Conservation (phyloP, 495 filamentous ascomycete species). For the Pseudoneurospora amorphoporcata region DNA sequence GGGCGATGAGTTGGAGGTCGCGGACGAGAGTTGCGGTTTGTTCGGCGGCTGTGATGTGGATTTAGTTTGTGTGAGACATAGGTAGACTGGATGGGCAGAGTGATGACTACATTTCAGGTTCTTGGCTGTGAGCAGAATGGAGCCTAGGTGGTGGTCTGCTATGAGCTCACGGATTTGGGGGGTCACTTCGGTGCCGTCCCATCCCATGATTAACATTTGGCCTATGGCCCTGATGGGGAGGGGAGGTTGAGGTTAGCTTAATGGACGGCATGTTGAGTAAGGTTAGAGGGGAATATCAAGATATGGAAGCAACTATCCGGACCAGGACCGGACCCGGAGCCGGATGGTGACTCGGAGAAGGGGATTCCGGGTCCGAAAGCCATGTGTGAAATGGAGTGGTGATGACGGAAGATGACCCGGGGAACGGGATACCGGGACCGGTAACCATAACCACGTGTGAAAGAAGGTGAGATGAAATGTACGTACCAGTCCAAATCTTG, state of each 20-base stretch:
- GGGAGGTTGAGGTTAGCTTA: conserved; percentile 1
- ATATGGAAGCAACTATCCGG: not conserved
- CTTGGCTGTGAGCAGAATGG: conserved; percentile 73
- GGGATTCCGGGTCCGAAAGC: not conserved
- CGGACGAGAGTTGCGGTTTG: conserved; percentile 72
- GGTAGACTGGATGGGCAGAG: not conserved
- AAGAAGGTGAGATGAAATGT: not conserved
- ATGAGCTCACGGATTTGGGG: conserved; percentile 78
- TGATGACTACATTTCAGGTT: conserved; percentile 68
- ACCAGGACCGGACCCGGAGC: conserved; percentile 1
- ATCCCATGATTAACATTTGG: conserved; percentile 93
- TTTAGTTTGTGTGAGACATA: conserved; percentile 6
- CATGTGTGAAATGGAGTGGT: not conserved
- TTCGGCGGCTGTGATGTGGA: conserved; percentile 53
- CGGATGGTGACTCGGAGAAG: not conserved
- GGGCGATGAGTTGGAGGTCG: conserved; percentile 78
- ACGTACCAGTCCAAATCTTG: conserved; percentile 54
- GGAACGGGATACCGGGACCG: not conserved
- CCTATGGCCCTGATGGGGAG: conserved; percentile 50
- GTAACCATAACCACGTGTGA: not conserved
- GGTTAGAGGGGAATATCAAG: not conserved
- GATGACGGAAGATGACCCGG: not conserved
- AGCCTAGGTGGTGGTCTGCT: conserved; percentile 69
- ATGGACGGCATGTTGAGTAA: not conserved
- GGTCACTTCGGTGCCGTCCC: conserved; percentile 80